Conservation (phyloP, 176 grass and related monocot species). For the Lolium rigidum region DNA sequence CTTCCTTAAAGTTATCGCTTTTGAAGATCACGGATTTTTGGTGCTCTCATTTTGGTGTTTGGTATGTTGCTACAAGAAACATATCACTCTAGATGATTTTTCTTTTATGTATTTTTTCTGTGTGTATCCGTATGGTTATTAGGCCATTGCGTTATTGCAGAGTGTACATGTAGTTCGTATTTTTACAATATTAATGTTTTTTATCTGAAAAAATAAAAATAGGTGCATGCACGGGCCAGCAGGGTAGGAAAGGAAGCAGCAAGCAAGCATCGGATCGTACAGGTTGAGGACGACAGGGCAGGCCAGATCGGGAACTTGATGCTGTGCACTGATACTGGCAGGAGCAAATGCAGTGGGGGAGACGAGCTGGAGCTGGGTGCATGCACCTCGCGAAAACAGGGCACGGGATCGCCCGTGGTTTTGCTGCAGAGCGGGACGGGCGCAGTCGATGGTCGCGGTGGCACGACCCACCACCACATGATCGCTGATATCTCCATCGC, state of each 20-base stretch:
- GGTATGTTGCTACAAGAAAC: too few species aligned
- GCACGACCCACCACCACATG: slow-evolving; percentile 13
- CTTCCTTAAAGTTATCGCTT: too few species aligned
- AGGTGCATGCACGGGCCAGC: slow-evolving; percentile 6
- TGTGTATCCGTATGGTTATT: too few species aligned
- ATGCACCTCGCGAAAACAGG: slow-evolving; percentile 31
- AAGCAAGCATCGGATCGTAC: neutral
- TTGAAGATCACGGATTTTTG: too few species aligned
- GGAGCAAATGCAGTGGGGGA: neutral
- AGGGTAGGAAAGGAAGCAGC: neutral
- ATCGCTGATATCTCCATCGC: neutral
- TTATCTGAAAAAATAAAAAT: too few species aligned
- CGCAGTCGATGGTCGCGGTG: neutral
- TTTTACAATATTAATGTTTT: too few species aligned
- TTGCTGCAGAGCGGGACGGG: neutral
- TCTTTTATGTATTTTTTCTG: too few species aligned
- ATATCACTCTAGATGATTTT: too few species aligned
- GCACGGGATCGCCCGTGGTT: slow-evolving; percentile 4
- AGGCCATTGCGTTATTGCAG: too few species aligned
- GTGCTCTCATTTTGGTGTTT: too few species aligned
- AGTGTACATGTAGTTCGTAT: too few species aligned
- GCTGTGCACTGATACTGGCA: neutral
- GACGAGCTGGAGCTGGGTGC: too few species aligned
- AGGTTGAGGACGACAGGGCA: neutral
- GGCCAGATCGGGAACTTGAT: neutral